Base-by-base conservation (phyloP, 192 early-diverging fungal species). In the Anaeromyces robustus region DNA sequence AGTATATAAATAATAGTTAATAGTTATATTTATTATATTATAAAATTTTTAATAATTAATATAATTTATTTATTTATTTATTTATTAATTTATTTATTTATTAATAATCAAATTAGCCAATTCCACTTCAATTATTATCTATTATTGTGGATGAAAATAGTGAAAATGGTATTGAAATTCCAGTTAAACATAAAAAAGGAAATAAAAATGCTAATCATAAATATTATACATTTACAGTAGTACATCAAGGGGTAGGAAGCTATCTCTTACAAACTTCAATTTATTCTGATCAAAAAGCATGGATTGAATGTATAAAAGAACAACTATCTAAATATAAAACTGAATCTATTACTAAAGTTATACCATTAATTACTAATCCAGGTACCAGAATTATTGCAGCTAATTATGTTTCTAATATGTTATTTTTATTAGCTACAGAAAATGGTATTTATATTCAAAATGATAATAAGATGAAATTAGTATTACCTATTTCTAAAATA, bases 261-360 rank as follows among this genome's bases (percentile, higher is more conserved):
- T 84, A 89, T 77, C 93, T 93, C 0, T 85, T 98, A 41, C 92
- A 94, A 80, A 93, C 95, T 7, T 85, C 89, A 16, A 93, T 92
- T 80, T 84, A 90, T 30, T 90, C 93, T 4, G 92, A 92, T 79
- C 88, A 94, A 34, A 87, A 89, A 80, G 88, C 94, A 77, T 98
- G 97, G 97, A 87, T 93, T 52, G 92, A 95, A 77, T 89, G 89
- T 78, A 95, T 98, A 77, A 87, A 91, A 78, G 87, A 87, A 43
- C 89, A 93, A 78, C 7, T 22, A 11, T 68, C 52, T n/a, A 68
- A 68, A n/a, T 68, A n/a, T 68, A 68, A 9, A n/a, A 68, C 17
- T 9, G 52, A 68, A 68, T n/a, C 52, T 0, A 68, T 68, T n/a
- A 22, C 19, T n/a, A 68, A 68, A 22, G 26, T 68, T 0, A 22